These are phyloP conservation scores for Multifurca ochricompacta DNA, from an alignment of 768 basidiomycete species.

Conservation along the genomic window DNA sequence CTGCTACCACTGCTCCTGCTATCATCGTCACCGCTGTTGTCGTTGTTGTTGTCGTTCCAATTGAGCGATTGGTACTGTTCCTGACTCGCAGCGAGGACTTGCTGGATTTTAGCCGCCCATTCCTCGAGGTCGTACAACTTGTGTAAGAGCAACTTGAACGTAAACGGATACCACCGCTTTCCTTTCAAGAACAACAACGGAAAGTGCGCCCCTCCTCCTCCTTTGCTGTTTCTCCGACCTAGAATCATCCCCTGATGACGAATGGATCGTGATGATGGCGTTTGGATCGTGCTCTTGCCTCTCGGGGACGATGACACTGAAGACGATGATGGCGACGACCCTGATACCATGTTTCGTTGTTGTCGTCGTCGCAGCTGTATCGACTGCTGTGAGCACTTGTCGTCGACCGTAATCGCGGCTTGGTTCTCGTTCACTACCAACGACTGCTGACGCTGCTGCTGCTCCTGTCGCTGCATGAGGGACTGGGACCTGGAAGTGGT, in stretches of 20 bases:
- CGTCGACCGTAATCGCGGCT: not conserved
- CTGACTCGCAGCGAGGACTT: constrained; percentile 19
- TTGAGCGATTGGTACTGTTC: constrained; percentile 18
- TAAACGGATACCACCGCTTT: constrained; percentile 21
- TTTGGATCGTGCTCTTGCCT: not conserved
- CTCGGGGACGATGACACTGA: too few species aligned
- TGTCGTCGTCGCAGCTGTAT: too few species aligned
- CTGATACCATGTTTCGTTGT: constrained; percentile 18
- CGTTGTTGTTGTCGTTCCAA: too few species aligned
- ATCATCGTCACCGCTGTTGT: not conserved
- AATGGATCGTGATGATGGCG: not conserved
- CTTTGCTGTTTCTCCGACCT: too few species aligned
- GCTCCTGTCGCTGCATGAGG: not conserved
- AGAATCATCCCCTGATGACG: not conserved
- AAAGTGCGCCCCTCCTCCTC: constrained; percentile 14
- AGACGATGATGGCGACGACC: too few species aligned
- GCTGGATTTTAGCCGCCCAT: constrained; percentile 20
- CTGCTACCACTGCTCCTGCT: too few species aligned
- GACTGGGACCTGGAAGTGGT: not conserved
- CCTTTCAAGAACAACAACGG: constrained; percentile 12
- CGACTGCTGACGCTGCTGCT: too few species aligned
- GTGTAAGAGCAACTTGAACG: constrained; percentile 21
- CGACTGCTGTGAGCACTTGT: too few species aligned
- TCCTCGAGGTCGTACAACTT: constrained; percentile 21
- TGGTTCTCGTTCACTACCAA: too few species aligned